phyloP scores from a whole-genome alignment of 2,329 filamentous ascomycete genomes.

The Clonostachys sp. region DNA sequence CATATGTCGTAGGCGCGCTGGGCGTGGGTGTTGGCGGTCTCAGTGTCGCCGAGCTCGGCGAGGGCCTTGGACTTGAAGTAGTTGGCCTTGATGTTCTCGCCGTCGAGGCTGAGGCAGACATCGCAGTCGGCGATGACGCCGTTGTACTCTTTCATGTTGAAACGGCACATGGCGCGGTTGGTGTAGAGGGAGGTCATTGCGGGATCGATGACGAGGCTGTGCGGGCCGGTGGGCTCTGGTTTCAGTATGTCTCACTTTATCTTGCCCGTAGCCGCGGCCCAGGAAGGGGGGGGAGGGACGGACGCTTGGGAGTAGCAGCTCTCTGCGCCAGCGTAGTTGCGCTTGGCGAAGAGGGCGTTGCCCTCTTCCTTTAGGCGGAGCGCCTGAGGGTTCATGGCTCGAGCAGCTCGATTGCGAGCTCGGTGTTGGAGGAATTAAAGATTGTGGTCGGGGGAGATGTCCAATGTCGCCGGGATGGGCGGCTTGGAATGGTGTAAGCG shows the following conservation, averaged over 20 bases:
- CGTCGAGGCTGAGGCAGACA: conserved; percentile 64
- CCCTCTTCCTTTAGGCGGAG: conserved; percentile 49
- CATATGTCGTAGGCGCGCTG: conserved; percentile 70
- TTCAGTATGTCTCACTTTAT: background rate
- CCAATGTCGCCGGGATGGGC: too few relatives aligned
- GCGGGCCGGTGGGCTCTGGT: background rate
- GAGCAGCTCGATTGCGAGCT: too few relatives aligned
- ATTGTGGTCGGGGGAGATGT: too few relatives aligned
- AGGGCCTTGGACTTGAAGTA: conserved; percentile 84
- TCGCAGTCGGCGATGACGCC: conserved; percentile 74
- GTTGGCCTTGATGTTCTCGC: conserved; percentile 70
- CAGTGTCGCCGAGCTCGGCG: conserved; percentile 58
- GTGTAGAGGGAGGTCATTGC: conserved; percentile 78
- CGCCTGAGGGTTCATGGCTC: background rate
- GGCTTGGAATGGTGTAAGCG: too few relatives aligned
- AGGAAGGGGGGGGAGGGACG: conserved; percentile 16
- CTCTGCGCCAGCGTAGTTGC: conserved; percentile 63
- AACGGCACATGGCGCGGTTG: conserved; percentile 80
- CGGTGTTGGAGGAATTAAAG: too few relatives aligned
- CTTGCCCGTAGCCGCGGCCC: background rate
- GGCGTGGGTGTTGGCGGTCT: conserved; percentile 68
- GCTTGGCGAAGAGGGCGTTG: conserved; percentile 60
- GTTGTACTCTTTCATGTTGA: conserved; percentile 70
- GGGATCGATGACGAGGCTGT: conserved; percentile 72
- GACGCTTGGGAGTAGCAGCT: conserved; percentile 68